Evolutionary conservation across 148 eudicot species (phyloP), one percentile per base, ranked within the genome.

Genomic region (Bassia scoparia): DNA sequence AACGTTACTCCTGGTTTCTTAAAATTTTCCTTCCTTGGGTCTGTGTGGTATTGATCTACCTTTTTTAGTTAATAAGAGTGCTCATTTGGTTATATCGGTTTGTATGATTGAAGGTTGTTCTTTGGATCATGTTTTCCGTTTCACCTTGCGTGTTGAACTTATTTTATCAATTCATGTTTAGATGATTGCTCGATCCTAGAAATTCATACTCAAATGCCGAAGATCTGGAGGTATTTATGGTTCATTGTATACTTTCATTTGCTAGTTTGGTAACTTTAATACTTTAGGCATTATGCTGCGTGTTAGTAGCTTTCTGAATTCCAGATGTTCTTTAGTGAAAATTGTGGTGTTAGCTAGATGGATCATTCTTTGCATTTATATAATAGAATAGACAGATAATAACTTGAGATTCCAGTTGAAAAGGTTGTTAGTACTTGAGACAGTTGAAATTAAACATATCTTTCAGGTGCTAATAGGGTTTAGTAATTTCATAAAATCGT

Each of bases 161-260:
- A 76, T 81, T 59, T 27, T 82, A 62, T 79, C 41, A 52, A 71
- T 84, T 67, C 87, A 88, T 83, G 99, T 95, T 43, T 95, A 68
- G 99, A 95, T 74, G 54, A n/a, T n/a, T n/a, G n/a, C n/a, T 85
- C 8, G 93, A 89, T 30, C 89, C 84, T 95, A 78, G 93, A 87
- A 78, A 88, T 89, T 73, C 99, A 34, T 75, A 79, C 21, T 35
- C 35, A 49, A 95, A 95, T 86, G 93, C 96, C 7, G 99, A 89
- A 55, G 97, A 91, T 21, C 84, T 95, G 27, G 99, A 95, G 96
- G 98, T 93, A 87, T 61, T n/a, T 81, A 30, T 1, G 50, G 29
- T 48, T 65, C 63, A 16, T 38, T 67, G 20, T 37, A 60, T 67
- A 16, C 43, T 33, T 62, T 1, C 20, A 26, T 63, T 72, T 18